Evolutionary conservation across 2,329 filamentous ascomycete genomes (phyloP).

Genomic region (Epichloe amarillans): DNA sequence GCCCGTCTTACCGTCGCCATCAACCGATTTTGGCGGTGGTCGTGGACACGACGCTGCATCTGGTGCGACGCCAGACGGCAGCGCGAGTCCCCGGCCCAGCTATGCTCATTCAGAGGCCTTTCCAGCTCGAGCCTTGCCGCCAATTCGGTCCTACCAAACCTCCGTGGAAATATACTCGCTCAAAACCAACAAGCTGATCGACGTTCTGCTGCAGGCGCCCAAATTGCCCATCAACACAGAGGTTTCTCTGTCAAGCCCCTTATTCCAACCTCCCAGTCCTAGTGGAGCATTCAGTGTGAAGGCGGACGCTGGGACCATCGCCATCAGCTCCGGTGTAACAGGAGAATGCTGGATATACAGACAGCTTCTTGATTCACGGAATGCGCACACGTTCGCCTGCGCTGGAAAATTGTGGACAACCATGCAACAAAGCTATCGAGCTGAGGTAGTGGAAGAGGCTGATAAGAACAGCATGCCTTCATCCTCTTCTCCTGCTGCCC

Average conservation of each 20-base stretch:
- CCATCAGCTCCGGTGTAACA: constrained; percentile 66
- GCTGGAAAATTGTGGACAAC: constrained; percentile 88
- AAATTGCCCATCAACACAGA: constrained; percentile 42
- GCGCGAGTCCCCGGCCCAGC: constrained; percentile 28
- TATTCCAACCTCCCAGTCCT: constrained; percentile 56
- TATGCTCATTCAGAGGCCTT: constrained; percentile 24
- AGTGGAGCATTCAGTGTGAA: constrained; percentile 61
- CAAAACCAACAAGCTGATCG: constrained; percentile 55
- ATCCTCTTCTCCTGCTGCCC: constrained; percentile 14
- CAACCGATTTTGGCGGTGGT: constrained; percentile 21
- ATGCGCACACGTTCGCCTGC: constrained; percentile 43
- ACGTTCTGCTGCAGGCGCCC: constrained; percentile 60
- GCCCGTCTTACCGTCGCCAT: constrained; percentile 40
- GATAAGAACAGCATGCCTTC: constrained; percentile 25
- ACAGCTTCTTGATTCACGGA: constrained; percentile 30
- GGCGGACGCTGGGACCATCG: constrained; percentile 57
- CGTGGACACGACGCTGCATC: constrained; percentile 25
- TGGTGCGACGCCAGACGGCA: constrained; percentile 24
- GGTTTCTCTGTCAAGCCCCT: constrained; percentile 43
- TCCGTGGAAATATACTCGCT: constrained; percentile 83
- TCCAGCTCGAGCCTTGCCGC: constrained; percentile 20
- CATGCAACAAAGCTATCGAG: constrained; percentile 48
- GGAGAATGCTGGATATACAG: constrained; percentile 77
- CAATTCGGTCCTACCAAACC: constrained; percentile 62
- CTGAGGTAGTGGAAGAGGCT: constrained; percentile 32